Evolutionary conservation across 2,329 filamentous ascomycete species (phyloP), one percentile per base, ranked within the genome.

Genomic region (Fusarium subglutinans): DNA sequence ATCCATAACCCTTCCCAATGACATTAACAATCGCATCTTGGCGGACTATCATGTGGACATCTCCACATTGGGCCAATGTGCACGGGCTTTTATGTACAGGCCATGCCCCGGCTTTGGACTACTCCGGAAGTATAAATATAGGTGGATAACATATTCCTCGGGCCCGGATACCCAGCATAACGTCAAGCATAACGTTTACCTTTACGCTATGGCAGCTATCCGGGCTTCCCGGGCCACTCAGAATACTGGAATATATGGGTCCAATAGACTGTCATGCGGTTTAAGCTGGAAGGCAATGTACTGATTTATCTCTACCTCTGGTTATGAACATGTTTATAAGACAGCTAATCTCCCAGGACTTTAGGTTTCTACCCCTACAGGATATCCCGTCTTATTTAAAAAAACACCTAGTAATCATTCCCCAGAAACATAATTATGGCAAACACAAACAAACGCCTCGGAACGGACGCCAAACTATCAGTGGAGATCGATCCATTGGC

Each of bases 381-480:
- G 3, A 11, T n/a, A 30, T 18, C 14, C 5, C 9, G 3, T 3
- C 8, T 4, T 7, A 1, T 12, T 17, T 3, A 6, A 48, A 10
- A 30, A 30, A 12, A 50, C 24, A 24, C 24, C 10, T 13, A 30
- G 14, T 3, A 50, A 15, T 17, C 3, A 50, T 30, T 28, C 14
- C 8, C 28, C 47, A 0, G 10, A 17, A 6, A 17, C 3, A 50
- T 6, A n/a, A 50, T 4, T n/a, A 50, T 50, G 47, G 20, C 28
- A n/a, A n/a, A 30, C 28, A 50, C 22, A 12, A 50, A n/a, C 28
- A n/a, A 30, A 50, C 28, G 20, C 20, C 17, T n/a, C 11, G 47
- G 47, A 50, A 33, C 47, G 12, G 47, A n/a, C 10, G 28, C 47
- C 15, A 50, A 30, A 30, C 5, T 8, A 8, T n/a, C 22, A 12